Conservation (phyloP, 2,329 filamentous ascomycete genomes). For the Coniochaeta hoffmannii region DNA sequence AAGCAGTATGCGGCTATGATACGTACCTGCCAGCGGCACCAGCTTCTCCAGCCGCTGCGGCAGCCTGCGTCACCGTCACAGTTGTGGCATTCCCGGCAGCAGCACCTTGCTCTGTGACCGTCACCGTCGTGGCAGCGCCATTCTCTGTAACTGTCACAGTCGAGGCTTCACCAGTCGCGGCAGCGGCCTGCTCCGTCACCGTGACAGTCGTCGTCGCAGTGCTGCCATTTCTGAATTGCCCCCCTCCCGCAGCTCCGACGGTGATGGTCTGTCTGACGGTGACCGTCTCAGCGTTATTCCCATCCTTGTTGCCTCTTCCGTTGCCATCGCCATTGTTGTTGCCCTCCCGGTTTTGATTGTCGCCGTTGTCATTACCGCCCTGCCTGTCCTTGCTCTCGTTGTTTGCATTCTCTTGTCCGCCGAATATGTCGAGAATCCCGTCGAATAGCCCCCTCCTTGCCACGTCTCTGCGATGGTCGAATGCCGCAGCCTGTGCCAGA, state of each 20-base stretch:
- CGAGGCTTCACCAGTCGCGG: neutral
- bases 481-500: slow-evolving; percentile 18
- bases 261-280: slow-evolving; percentile 27
- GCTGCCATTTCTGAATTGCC: neutral
- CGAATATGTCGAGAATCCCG: slow-evolving; percentile 12
- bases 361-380: neutral
- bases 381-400: too few species aligned
- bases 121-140: slow-evolving; percentile 22
- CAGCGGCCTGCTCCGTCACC: neutral
- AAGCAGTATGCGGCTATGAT: neutral
- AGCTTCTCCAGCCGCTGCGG: slow-evolving; percentile 3
- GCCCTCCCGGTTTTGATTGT: slow-evolving; percentile 9
- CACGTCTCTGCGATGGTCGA: slow-evolving; percentile 12
- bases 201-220: slow-evolving; percentile 6
- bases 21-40: slow-evolving; percentile 10
- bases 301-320: neutral
- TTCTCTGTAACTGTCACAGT: neutral
- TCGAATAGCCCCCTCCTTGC: slow-evolving; percentile 19
- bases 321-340: slow-evolving; percentile 10
- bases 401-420: too few species aligned
- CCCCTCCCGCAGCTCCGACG: slow-evolving; percentile 16
- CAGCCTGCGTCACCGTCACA: neutral
- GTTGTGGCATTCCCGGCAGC: neutral
- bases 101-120: slow-evolving; percentile 19
- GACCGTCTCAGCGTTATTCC: slow-evolving; percentile 8